Base-by-base conservation (phyloP, 108 stramenopile species). In the Conticribra weissflogii region DNA sequence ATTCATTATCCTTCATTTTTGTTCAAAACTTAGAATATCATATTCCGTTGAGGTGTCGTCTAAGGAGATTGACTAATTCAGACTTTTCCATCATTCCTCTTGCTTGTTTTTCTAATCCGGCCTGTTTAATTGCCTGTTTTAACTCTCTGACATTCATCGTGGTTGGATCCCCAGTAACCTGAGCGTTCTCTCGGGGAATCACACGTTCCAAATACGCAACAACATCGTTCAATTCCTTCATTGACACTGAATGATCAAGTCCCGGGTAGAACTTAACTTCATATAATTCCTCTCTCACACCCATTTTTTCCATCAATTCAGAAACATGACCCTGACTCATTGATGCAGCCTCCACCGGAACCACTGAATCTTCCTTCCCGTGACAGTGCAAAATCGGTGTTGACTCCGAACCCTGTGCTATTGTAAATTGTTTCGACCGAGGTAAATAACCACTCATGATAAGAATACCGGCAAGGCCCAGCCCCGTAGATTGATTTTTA, bases 341-440 rank as follows among this genome's bases (percentile, higher is more conserved):
- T 15, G 69, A 60, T 21, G 71, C 44, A 18, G 81, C 86, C 76
- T 72, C 66, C 8, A 71, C 66, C 15, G 50, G 44, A 12, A 88
- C 87, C 48, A 88, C 55, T 3, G 71, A 83, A 70, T 88, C 87
- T 23, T 66, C 57, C 19, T 67, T 55, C 33, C 87, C 87, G 63
- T 88, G 87, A 45, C 84, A 79, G 64, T 88, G 87, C 48, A 88
- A 72, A 48, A 85, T 66, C 18, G 84, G 84, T 31, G 80, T 78
- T 9, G 64, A 68, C 54, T 81, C 55, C 4, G 62, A 63, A 25
- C 69, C 81, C 23, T 31, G 15, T 3, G 82, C 54, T 41, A 85
- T 72, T 52, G 18, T 33, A 62, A 88, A 85, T 24, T 47, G 56
- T 32, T 63, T 62, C 17, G 67, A 47, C 16, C 71, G 82, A 30